Percentiles rank a stretch among this genome's conserved stretches.
Evolutionary conservation across 164 flowering plant species (phyloP).

Genomic region (Pachysandra terminalis): DNA sequence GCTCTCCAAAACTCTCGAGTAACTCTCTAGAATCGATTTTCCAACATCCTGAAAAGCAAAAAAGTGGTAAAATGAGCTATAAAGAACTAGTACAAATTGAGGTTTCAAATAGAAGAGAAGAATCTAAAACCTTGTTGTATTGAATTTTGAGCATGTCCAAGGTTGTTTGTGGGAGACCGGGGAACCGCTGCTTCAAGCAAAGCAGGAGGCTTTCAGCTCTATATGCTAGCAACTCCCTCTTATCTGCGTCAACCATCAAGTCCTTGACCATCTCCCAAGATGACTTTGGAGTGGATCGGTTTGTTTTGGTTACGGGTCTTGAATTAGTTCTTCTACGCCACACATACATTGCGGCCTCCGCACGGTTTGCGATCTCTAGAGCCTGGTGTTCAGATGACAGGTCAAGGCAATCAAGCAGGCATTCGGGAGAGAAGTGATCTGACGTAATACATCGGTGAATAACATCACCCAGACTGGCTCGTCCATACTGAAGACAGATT

Average conservation of each 20-base stretch:
- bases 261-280: constrained; percentile 97
- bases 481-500: constrained; percentile 61
- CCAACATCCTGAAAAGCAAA: constrained; percentile 75
- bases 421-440: constrained; percentile 87
- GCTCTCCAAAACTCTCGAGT: constrained; percentile 96
- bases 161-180: constrained; percentile 78
- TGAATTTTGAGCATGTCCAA: constrained; percentile 92
- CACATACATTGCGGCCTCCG: constrained; percentile 79
- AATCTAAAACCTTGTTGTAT: constrained; percentile 71
- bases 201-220: constrained; percentile 85
- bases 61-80: neutral
- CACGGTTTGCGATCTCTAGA: constrained; percentile 85
- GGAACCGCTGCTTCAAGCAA: constrained; percentile 87
- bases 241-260: constrained; percentile 77
- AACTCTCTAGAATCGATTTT: constrained; percentile 92
- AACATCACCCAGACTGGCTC: constrained; percentile 82
- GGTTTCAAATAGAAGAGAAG: neutral
- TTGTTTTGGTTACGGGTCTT: constrained; percentile 33
- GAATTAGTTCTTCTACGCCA: constrained; percentile 68
- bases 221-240: constrained; percentile 73
- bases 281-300: constrained; percentile 56
- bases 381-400: constrained; percentile 82
- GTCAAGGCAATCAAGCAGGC: constrained; percentile 92
- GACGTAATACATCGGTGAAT: constrained; percentile 87
- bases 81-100: neutral